These are phyloP conservation scores for Plasmodium sp. DNA, from an alignment of 169 alveolate species.

Conservation along the genomic window DNA sequence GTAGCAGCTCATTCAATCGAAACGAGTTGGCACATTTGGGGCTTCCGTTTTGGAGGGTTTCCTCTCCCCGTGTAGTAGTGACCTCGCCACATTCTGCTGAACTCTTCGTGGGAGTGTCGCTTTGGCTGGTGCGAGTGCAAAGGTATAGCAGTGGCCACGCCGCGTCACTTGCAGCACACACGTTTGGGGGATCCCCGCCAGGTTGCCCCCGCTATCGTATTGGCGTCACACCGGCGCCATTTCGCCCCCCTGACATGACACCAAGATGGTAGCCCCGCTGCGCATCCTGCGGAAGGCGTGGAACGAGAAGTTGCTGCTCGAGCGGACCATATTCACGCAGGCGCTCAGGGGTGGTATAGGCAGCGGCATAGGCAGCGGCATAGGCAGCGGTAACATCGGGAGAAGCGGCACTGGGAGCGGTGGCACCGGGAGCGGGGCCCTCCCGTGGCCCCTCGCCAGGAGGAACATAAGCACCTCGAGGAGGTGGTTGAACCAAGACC, in stretches of 20 bases:
- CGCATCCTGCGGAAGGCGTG: not conserved
- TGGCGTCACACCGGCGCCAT: not conserved
- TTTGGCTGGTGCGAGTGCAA: not conserved
- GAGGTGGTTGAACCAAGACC: constrained; percentile 78
- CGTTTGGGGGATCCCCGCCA: not conserved
- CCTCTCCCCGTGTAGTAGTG: not conserved
- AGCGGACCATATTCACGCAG: constrained; percentile 15
- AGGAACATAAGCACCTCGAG: constrained; percentile 55
- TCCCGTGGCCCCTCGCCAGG: not conserved
- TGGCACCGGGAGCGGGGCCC: not conserved
- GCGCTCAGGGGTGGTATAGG: not conserved
- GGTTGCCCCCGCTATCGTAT: not conserved
- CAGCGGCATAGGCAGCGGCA: not conserved
- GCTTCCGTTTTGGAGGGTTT: not conserved
- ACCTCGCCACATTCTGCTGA: not conserved
- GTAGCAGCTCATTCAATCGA: not conserved
- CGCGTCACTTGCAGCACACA: not conserved
- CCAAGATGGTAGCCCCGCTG: constrained; percentile 21
- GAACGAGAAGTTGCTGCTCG: constrained; percentile 5
- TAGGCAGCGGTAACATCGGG: not conserved
- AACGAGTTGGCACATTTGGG: not conserved
- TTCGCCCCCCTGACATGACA: not conserved
- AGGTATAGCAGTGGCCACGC: not conserved
- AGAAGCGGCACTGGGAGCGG: not conserved
- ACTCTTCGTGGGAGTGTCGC: not conserved